phyloP scores from a whole-genome alignment of 495 filamentous ascomycete genomes.

The Tetracladium setigerum region DNA sequence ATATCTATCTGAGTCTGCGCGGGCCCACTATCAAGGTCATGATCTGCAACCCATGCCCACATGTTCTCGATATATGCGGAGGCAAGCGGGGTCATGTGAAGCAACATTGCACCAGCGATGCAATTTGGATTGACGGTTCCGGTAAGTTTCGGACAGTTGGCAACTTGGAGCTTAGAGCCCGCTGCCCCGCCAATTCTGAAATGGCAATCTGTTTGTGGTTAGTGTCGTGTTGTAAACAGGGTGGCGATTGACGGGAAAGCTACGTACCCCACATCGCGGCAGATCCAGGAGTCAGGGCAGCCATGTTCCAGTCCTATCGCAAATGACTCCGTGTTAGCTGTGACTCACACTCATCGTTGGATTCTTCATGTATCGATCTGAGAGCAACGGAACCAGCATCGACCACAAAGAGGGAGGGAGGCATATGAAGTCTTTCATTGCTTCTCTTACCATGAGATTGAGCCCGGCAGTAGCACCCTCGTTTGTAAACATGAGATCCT shows the following conservation, averaged over 20 bases:
- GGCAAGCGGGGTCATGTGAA: slow-evolving; percentile 40
- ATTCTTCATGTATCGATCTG: too few relatives aligned
- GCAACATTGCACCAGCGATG: slow-evolving; percentile 41
- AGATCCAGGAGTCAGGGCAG: slow-evolving; percentile 4
- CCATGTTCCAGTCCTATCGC: slow-evolving; percentile 30
- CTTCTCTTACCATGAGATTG: slow-evolving; percentile 8
- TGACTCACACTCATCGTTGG: slow-evolving; percentile 1
- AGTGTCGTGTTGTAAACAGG: too few relatives aligned
- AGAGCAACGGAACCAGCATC: background rate
- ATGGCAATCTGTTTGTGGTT: slow-evolving; percentile 29
- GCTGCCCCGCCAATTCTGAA: slow-evolving; percentile 49
- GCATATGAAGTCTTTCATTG: background rate
- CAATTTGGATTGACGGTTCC: slow-evolving; percentile 29
- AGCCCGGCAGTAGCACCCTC: slow-evolving; percentile 7
- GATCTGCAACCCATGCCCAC: slow-evolving; percentile 47
- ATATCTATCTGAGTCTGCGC: slow-evolving; percentile 32
- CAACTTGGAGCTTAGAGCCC: slow-evolving; percentile 32
- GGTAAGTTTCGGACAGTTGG: slow-evolving; percentile 25
- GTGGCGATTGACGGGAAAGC: too few relatives aligned
- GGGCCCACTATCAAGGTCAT: slow-evolving; percentile 46
- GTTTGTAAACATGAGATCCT: slow-evolving; percentile 19
- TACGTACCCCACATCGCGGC: slow-evolving; percentile 29
- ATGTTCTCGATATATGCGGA: slow-evolving; percentile 50
- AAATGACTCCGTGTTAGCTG: slow-evolving; percentile 1
- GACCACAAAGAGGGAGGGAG: background rate